phyloP scores from a whole-genome alignment of 805 yeast genomes.

The Debaryomyces prosopidis region DNA sequence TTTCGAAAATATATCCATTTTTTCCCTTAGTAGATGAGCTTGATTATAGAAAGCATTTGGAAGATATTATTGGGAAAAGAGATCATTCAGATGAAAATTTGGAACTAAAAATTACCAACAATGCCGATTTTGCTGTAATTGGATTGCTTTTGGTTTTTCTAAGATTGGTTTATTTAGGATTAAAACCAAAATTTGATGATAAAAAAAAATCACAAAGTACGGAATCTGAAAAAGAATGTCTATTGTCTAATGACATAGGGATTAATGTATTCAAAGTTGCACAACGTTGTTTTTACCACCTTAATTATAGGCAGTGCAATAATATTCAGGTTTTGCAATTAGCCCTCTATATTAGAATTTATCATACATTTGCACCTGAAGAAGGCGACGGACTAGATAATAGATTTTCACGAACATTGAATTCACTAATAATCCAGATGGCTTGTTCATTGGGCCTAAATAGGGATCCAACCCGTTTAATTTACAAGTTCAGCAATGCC shows the following conservation, averaged over 20 bases:
- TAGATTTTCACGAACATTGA: background rate
- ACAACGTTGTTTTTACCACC: background rate
- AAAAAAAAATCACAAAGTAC: no score
- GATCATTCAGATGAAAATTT: background rate
- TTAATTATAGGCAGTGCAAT: background rate
- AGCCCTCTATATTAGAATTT: background rate
- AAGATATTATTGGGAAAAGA: background rate
- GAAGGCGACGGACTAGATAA: background rate
- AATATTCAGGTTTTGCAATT: background rate
- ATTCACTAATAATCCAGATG: background rate
- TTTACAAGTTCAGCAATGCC: background rate
- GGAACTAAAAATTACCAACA: background rate
- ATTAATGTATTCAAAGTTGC: no score
- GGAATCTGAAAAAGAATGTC: no score
- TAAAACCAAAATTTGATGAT: no score
- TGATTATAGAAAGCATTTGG: background rate
- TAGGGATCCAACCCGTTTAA: background rate
- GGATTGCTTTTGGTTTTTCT: slow-evolving; percentile 1
- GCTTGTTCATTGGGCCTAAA: background rate
- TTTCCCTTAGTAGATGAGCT: slow-evolving; percentile 3
- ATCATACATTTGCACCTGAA: background rate
- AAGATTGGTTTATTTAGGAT: background rate
- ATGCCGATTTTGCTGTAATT: slow-evolving; percentile 1
- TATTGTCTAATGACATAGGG: no score
- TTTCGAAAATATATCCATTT: background rate